These are phyloP conservation scores for Botrytis porri DNA, from an alignment of 2,329 filamentous ascomycete species.

Conservation along the genomic window DNA sequence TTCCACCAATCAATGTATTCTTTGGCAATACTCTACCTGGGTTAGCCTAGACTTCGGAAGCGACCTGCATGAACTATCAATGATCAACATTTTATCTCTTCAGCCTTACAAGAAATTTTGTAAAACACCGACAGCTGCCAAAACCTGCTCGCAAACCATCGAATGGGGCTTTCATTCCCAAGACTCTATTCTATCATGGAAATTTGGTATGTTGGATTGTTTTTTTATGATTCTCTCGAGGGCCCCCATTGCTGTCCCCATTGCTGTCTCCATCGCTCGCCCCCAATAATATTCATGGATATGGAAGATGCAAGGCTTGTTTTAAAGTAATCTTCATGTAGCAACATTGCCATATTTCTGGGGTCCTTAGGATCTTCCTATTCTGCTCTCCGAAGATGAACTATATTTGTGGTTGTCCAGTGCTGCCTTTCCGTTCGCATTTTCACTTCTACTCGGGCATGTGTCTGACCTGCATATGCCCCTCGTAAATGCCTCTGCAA, in stretches of 20 bases:
- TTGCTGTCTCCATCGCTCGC: not conserved
- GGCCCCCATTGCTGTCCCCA: not conserved
- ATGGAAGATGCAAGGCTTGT: not conserved
- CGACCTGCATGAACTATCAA: constrained; percentile 1
- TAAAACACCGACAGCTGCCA: not conserved
- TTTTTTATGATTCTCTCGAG: not conserved
- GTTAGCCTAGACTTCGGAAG: not conserved
- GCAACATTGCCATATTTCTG: constrained; percentile 7
- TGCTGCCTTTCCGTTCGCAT: not conserved
- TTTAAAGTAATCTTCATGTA: not conserved
- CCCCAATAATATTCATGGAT: constrained; percentile 15
- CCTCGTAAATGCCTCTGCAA: constrained; percentile 11
- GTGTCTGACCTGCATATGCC: constrained; percentile 18
- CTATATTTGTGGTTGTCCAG: constrained; percentile 4
- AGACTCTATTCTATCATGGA: not conserved
- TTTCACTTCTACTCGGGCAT: constrained; percentile 11
- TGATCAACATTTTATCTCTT: not conserved
- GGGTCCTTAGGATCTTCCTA: constrained; percentile 14
- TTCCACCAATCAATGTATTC: constrained; percentile 1
- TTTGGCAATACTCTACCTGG: not conserved
- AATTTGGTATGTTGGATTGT: not conserved
- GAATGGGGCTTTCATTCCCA: not conserved
- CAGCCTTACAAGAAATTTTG: constrained; percentile 4
- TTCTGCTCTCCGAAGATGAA: constrained; percentile 9
- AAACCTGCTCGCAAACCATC: constrained; percentile 14